These are phyloP conservation scores for Penicillium arizonense DNA, from an alignment of 495 filamentous ascomycete species.

Conservation along the genomic window DNA sequence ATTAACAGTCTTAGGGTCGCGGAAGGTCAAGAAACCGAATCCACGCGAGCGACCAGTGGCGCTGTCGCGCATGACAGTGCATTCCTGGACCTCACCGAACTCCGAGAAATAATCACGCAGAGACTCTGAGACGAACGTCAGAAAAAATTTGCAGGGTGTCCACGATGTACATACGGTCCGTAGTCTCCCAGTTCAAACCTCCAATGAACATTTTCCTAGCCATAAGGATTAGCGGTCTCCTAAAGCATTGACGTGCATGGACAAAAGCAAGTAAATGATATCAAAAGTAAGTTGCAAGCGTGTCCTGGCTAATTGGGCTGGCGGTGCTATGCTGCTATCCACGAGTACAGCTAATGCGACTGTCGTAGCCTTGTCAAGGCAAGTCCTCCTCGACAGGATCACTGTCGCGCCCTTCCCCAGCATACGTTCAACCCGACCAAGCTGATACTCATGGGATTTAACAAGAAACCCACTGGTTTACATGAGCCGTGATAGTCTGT, in stretches of 20 bases:
- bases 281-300: background rate
- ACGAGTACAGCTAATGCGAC: conserved; percentile 22
- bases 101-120: conserved; percentile 98
- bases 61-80: conserved; percentile 97
- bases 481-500: conserved; percentile 27
- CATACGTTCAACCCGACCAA: background rate
- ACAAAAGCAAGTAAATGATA: background rate
- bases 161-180: conserved; percentile 70
- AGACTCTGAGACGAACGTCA: conserved; percentile 62
- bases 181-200: conserved; percentile 98
- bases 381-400: too few species aligned
- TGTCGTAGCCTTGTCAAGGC: background rate
- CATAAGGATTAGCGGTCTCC: conserved; percentile 19
- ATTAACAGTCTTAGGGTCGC: conserved; percentile 94
- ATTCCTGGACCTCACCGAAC: conserved; percentile 95
- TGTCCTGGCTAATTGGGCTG: conserved; percentile 17
- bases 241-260: too few species aligned
- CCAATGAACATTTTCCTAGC: conserved; percentile 99
- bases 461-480: conserved; percentile 34
- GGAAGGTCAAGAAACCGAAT: conserved; percentile 97
- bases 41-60: conserved; percentile 90
- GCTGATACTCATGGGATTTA: conserved; percentile 6
- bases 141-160: background rate
- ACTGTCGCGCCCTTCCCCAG: too few species aligned
- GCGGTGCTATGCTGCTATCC: conserved; percentile 26